phyloP scores from a whole-genome alignment of 208 protist genomes.

The Trichomonas vaginalis region DNA sequence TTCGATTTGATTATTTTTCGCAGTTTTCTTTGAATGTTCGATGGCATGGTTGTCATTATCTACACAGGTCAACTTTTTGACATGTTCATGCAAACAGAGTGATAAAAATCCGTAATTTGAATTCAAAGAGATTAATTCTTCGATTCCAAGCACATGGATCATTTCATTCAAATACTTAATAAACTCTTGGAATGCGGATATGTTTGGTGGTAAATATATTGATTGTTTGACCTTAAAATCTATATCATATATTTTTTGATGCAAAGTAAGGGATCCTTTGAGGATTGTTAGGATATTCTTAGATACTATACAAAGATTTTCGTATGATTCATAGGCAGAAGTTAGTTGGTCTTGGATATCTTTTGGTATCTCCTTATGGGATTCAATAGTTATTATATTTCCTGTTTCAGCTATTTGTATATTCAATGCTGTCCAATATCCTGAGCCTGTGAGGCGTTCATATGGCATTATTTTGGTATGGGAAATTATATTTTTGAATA shows the following conservation, averaged over 20 bases:
- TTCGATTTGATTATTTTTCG: background rate
- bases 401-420: background rate
- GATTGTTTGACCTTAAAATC: background rate
- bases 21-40: background rate
- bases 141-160: background rate
- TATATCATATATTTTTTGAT: background rate
- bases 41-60: background rate
- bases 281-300: background rate
- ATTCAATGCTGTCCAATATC: background rate
- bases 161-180: background rate
- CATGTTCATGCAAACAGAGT: background rate
- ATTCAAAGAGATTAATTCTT: background rate
- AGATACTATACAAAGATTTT: background rate
- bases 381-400: background rate
- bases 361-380: background rate
- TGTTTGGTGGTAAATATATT: background rate
- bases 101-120: background rate
- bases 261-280: background rate
- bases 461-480: background rate
- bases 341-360: background rate
- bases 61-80: background rate
- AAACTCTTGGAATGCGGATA: background rate
- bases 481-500: background rate
- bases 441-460: background rate
- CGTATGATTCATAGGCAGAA: background rate